Percentiles rank a stretch among this genome's conserved stretches.
phyloP scores from a whole-genome alignment of 768 basidiomycete genomes.

The Psilocybe azurescens region DNA sequence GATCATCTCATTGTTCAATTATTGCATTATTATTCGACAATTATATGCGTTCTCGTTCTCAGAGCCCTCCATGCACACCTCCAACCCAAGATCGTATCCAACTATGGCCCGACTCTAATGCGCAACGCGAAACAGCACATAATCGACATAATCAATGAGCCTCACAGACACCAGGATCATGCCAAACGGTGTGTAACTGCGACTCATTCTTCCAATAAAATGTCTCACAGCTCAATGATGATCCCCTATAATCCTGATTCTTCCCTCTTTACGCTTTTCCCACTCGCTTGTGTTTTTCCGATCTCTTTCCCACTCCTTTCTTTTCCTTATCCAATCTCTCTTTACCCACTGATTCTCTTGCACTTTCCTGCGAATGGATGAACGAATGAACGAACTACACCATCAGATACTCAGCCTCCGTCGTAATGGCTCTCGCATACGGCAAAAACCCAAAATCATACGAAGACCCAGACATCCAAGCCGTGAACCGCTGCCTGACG shows the following conservation, averaged over 20 bases:
- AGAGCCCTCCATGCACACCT: slow-evolving; percentile 67
- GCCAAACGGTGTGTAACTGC: slow-evolving; percentile 43
- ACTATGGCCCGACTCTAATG: slow-evolving; percentile 56
- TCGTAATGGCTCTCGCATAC: slow-evolving; percentile 57
- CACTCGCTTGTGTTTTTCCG: not conserved
- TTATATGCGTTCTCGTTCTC: not conserved
- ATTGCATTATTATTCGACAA: no score
- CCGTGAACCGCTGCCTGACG: slow-evolving; percentile 51
- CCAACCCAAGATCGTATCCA: slow-evolving; percentile 53
- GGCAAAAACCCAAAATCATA: slow-evolving; percentile 46
- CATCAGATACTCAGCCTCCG: slow-evolving; percentile 51
- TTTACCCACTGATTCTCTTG: no score
- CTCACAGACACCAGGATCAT: slow-evolving; percentile 57
- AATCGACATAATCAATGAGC: slow-evolving; percentile 46
- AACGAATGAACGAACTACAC: not conserved
- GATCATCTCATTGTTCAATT: no score
- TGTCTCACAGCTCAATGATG: not conserved
- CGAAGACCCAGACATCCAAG: slow-evolving; percentile 51
- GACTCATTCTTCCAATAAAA: not conserved
- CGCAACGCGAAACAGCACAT: slow-evolving; percentile 47
- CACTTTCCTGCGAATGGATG: no score
- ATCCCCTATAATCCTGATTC: not conserved
- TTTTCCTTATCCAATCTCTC: no score
- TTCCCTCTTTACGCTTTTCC: not conserved
- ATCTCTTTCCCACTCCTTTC: no score